phyloP scores from a whole-genome alignment of 352 stramenopile genomes.

The Globisporangium apiculatum region DNA sequence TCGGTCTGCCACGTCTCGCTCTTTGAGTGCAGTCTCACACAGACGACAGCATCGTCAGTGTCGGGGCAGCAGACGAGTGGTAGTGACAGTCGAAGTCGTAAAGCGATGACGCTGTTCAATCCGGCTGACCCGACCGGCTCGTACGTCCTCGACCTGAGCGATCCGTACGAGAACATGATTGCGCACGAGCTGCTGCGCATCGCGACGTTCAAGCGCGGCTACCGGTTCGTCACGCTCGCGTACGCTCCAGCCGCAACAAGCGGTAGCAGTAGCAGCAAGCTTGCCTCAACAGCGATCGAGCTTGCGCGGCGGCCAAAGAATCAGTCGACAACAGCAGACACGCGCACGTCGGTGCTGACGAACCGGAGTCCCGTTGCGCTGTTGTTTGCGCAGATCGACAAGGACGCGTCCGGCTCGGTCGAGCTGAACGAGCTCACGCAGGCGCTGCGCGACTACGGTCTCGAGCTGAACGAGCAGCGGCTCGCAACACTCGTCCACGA shows the following conservation, averaged over 20 bases:
- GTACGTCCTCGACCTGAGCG: constrained; percentile 54
- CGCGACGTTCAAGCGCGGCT: constrained; percentile 41
- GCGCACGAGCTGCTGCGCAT: constrained; percentile 58
- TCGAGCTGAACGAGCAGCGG: constrained; percentile 27
- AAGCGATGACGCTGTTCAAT: constrained; percentile 52
- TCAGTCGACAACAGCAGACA: neutral
- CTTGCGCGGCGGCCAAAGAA: constrained; percentile 7
- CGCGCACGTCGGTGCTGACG: neutral
- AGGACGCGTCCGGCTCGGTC: constrained; percentile 35
- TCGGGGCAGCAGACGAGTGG: neutral
- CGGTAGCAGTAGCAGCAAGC: constrained; percentile 13
- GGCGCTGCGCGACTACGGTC: constrained; percentile 25
- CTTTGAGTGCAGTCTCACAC: constrained; percentile 38
- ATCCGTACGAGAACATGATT: constrained; percentile 75
- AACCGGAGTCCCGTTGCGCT: constrained; percentile 16
- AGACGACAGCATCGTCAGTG: constrained; percentile 5
- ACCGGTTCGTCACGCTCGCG: constrained; percentile 47
- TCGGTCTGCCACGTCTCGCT: constrained; percentile 42
- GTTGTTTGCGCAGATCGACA: constrained; percentile 43
- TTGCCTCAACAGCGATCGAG: constrained; percentile 17
- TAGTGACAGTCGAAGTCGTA: neutral
- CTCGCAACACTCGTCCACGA: constrained; percentile 28
- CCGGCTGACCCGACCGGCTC: constrained; percentile 37
- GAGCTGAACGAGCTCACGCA: constrained; percentile 31
- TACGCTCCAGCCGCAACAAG: constrained; percentile 14